Percentiles rank a stretch among this genome's conserved stretches.
These are phyloP conservation scores for Otatea glauca DNA, from an alignment of 176 grass and related monocot species.

Conservation along the genomic window DNA sequence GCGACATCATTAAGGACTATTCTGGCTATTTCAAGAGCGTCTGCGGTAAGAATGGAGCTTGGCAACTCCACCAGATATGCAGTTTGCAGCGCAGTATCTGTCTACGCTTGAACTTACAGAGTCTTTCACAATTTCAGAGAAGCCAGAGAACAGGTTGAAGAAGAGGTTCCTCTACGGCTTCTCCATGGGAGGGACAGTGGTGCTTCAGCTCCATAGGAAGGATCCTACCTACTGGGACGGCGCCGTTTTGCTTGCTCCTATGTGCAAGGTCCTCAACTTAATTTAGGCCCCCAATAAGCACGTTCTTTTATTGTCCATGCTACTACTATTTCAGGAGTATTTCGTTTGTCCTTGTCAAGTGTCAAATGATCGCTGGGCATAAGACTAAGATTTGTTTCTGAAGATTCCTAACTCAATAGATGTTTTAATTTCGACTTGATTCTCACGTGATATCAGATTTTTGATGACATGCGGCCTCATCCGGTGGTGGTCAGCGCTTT, in stretches of 20 bases:
- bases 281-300: neutral
- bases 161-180: conserved; percentile 68
- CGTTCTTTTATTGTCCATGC: neutral
- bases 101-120: neutral
- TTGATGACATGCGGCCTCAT: conserved; percentile 60
- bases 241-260: conserved; percentile 59
- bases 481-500: conserved; percentile 53
- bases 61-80: neutral
- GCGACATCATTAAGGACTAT: conserved; percentile 61
- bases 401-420: neutral
- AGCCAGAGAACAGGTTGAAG: conserved; percentile 54
- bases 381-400: neutral
- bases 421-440: neutral
- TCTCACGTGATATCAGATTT: conserved; percentile 45
- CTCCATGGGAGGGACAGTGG: conserved; percentile 63
- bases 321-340: neutral
- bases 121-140: conserved; percentile 39
- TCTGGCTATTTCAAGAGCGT: conserved; percentile 61
- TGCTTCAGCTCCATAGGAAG: conserved; percentile 53
- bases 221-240: conserved; percentile 59
- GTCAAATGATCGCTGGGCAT: neutral
- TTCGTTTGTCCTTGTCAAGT: neutral
- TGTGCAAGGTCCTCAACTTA: conserved; percentile 56
- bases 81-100: neutral
- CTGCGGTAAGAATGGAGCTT: conserved; percentile 49